Base-by-base conservation (phyloP, 371 early-diverging fungal genomes). In the Syncephalastrum racemosum region DNA sequence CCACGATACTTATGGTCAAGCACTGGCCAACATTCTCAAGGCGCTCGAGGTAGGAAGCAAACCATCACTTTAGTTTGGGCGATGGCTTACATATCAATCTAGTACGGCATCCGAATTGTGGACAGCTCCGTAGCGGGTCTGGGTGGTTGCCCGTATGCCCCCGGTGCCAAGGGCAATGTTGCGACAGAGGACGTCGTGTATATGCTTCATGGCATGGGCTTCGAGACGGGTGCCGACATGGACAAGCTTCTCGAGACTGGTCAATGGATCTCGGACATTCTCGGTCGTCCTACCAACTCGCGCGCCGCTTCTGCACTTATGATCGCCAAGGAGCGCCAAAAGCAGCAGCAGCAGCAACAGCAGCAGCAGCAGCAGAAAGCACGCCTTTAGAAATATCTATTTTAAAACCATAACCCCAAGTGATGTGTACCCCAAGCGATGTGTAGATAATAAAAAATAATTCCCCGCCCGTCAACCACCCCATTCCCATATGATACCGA, bases 1-100 rank as follows among this genome's bases (percentile, higher is more conserved):
- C 63, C 98, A 98, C 60, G 97, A 98, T 71, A 98, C 98, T 8
- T 98, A 96, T 71, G 98, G 98, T 6, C 96, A 95, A 70, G 98
- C 97, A 0, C 74, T 98, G 41, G 97, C 93, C 36, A 98, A 98
- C 60, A 96, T 97, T 52, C 74, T 85, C 15, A 87, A 87, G 22
- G 88, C 97, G 0, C 62, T 95, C 4, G 84, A 92, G 65, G 85
- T 85, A 67, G 1, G 48, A 54, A 55, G 1, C 8, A 16, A 42
- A n/a, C 0, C 15, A 6, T 2, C 12, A 1, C 51, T 15, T 46
- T 24, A 40, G 18, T 50, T 16, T 1, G 19, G n/a, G 14, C 15
- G 15, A 8, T 41, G 16, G 10, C 18, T 19, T 10, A 42, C 51
- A 24, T 20, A 42, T 49, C 15, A 7, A 12, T 39, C 8, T 63